Evolutionary conservation across 305 asterid genomes (phyloP).

Genomic region (Solanum hybrid): DNA sequence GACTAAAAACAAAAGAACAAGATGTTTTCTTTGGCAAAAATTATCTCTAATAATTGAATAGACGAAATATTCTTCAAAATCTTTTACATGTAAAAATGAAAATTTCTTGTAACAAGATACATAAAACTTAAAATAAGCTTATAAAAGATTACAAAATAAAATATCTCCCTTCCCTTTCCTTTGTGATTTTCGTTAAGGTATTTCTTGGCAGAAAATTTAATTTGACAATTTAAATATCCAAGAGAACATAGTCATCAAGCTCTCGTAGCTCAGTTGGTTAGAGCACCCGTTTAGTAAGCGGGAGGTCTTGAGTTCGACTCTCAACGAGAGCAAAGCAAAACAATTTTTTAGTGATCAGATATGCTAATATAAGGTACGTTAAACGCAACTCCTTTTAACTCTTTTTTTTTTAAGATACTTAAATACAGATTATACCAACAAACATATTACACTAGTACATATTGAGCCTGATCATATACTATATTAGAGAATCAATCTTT

Average conservation of each 20-base stretch:
- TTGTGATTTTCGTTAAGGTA: not conserved
- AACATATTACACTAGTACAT: not conserved
- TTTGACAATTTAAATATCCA: no score
- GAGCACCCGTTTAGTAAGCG: constrained; percentile 99
- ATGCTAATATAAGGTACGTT: not conserved
- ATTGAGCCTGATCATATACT: not conserved
- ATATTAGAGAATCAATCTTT: not conserved
- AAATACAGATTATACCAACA: not conserved
- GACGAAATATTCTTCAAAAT: not conserved
- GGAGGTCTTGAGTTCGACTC: constrained; percentile 35
- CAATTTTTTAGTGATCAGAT: no score
- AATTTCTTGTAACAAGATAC: not conserved
- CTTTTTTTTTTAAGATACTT: not conserved
- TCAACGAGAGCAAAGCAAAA: not conserved
- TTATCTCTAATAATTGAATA: not conserved
- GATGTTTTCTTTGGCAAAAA: not conserved
- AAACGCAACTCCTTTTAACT: no score
- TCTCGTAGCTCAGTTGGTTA: constrained; percentile 93
- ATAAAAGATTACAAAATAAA: not conserved
- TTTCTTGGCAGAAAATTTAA: not conserved
- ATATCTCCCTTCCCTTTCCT: not conserved
- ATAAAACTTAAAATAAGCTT: not conserved
- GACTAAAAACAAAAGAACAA: not conserved
- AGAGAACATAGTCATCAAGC: not conserved
- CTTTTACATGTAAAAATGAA: not conserved